phyloP scores from a whole-genome alignment of 352 stramenopile species.

The Phytopythium oedochilum region DNA sequence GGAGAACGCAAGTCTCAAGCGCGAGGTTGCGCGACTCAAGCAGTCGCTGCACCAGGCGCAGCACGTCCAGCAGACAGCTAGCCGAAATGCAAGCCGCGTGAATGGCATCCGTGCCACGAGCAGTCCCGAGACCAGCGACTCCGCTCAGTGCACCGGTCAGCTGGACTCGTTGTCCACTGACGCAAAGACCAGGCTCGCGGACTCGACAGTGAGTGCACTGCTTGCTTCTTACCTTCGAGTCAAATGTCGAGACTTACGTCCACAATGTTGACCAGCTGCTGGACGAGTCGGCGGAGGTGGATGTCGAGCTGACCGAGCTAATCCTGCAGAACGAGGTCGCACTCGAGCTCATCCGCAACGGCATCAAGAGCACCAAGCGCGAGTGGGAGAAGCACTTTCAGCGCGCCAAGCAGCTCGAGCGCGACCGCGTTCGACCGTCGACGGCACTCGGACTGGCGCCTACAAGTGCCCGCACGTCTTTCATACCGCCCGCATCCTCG shows the following conservation, averaged over 20 bases:
- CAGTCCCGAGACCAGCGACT: neutral
- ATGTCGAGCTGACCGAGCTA: slow-evolving; percentile 76
- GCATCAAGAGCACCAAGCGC: slow-evolving; percentile 79
- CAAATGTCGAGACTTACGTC: neutral
- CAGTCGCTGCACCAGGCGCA: slow-evolving; percentile 32
- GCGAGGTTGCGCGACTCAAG: slow-evolving; percentile 37
- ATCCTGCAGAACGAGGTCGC: slow-evolving; percentile 85
- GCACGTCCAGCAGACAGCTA: neutral
- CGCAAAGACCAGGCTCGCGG: neutral
- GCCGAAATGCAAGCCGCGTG: neutral
- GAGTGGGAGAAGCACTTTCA: slow-evolving; percentile 67
- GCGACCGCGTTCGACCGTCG: slow-evolving; percentile 33
- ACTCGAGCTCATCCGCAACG: slow-evolving; percentile 78
- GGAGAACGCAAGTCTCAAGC: slow-evolving; percentile 43
- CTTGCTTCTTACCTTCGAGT: neutral
- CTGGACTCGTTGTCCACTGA: too few species aligned
- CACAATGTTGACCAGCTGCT: slow-evolving; percentile 29
- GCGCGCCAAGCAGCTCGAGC: slow-evolving; percentile 38
- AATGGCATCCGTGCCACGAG: neutral
- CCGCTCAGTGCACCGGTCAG: neutral
- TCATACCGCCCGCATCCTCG: neutral
- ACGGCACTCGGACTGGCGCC: slow-evolving; percentile 38
- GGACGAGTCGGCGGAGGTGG: slow-evolving; percentile 65
- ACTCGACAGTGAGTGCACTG: slow-evolving; percentile 1
- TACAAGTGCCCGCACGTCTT: neutral